A percentile compares a stretch with the other conserved stretches of the same genome.
Conservation (phyloP, 441 rosid species). For the Adansonia gregorii region DNA sequence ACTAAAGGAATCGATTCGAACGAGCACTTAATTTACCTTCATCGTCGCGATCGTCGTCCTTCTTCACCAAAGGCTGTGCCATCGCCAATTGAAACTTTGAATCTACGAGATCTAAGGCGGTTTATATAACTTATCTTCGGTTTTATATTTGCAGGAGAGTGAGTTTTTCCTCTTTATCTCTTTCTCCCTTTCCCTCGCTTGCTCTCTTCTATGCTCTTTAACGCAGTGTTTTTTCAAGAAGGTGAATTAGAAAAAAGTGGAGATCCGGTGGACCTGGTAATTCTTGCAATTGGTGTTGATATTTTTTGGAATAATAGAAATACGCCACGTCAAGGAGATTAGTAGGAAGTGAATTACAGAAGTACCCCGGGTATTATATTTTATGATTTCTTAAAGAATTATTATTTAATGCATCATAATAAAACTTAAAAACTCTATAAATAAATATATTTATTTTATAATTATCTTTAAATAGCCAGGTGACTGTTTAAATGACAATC, state of each 20-base stretch:
- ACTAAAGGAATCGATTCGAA: slow-evolving; percentile 21
- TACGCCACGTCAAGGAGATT: slow-evolving; percentile 29
- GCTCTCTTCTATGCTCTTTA: slow-evolving; percentile 9
- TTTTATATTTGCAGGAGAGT: slow-evolving; percentile 22
- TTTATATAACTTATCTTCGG: background rate
- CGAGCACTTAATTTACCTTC: slow-evolving; percentile 57
- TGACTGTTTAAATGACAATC: background rate
- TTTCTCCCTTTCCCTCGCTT: background rate
- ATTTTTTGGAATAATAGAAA: background rate
- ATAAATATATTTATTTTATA: too few relatives aligned
- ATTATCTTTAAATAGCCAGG: background rate
- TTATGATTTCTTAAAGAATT: too few relatives aligned
- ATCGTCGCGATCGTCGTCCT: slow-evolving; percentile 98
- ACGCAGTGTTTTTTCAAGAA: slow-evolving; percentile 22
- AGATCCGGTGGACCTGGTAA: slow-evolving; percentile 30
- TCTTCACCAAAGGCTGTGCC: slow-evolving; percentile 96
- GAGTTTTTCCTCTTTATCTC: slow-evolving; percentile 16
- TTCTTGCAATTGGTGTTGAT: background rate
- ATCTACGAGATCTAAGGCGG: slow-evolving; percentile 34
- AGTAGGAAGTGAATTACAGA: background rate
- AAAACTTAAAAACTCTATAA: too few relatives aligned
- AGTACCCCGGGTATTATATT: background rate
- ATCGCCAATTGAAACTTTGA: slow-evolving; percentile 42
- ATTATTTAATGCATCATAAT: too few relatives aligned
- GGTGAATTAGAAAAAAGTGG: slow-evolving; percentile 3